Conservation (phyloP, 352 stramenopile species). For the Globisporangium abappressorium region DNA sequence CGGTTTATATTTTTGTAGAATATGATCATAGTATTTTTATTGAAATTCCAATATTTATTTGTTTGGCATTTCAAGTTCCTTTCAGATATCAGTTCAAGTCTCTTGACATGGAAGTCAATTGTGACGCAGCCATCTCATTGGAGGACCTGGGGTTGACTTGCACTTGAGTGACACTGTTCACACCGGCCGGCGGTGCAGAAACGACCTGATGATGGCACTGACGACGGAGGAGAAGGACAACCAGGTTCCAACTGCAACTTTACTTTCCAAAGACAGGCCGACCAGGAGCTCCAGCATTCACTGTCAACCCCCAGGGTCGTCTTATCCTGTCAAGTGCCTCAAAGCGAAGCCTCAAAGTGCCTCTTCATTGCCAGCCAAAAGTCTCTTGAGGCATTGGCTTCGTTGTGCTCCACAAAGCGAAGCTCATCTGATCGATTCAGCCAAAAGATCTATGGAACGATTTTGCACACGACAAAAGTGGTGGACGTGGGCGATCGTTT, state of each 20-base stretch:
- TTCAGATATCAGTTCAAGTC: background rate
- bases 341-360: background rate
- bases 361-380: background rate
- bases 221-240: too few relatives aligned
- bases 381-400: too few relatives aligned
- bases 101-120: background rate
- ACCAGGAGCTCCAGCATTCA: background rate
- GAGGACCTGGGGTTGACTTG: background rate
- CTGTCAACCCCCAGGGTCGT: background rate
- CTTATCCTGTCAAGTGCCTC: background rate
- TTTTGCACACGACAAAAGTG: background rate
- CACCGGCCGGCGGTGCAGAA: too few relatives aligned
- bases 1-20: too few relatives aligned
- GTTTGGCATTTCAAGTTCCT: too few relatives aligned
- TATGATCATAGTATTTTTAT: too few relatives aligned
- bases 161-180: too few relatives aligned
- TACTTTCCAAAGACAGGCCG: background rate
- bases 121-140: slow-evolving; percentile 7
- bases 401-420: background rate
- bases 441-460: background rate
- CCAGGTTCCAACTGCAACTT: background rate
- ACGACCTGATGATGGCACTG: too few relatives aligned
- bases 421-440: background rate
- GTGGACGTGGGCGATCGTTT: background rate
- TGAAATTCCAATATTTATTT: too few relatives aligned